These are phyloP conservation scores for Gracilariopsis chorda DNA, from an alignment of 23 red algal species.

Conservation along the genomic window DNA sequence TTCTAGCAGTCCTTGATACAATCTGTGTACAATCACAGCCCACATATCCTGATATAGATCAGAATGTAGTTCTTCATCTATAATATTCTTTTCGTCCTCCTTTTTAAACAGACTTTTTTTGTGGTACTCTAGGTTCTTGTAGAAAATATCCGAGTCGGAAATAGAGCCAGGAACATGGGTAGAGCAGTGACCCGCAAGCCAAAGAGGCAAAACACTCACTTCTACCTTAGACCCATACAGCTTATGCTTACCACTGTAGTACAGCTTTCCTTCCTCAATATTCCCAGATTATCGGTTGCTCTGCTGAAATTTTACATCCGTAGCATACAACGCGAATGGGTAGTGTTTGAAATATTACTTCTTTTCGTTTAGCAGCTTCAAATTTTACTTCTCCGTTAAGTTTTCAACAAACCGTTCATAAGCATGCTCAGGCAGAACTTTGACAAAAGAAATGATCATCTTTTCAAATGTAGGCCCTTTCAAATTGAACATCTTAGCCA, in stretches of 20 bases:
- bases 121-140: too few species aligned
- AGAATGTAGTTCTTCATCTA: neutral
- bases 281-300: neutral
- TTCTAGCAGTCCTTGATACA: neutral
- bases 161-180: neutral
- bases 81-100: neutral
- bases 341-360: neutral
- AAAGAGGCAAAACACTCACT: neutral
- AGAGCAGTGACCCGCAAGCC: neutral
- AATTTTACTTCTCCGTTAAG: neutral
- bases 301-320: neutral
- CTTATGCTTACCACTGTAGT: neutral
- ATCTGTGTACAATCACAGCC: neutral
- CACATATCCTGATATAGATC: neutral
- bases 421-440: neutral
- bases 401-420: neutral
- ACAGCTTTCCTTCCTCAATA: neutral
- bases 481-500: neutral
- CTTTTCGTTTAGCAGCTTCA: neutral
- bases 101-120: neutral
- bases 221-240: neutral
- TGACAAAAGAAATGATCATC: neutral
- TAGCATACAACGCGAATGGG: neutral
- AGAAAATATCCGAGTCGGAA: neutral
- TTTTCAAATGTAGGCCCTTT: neutral